Evolutionary conservation across 1,284 basidiomycete genomes (phyloP).

Genomic region (Leccinum fallax): DNA sequence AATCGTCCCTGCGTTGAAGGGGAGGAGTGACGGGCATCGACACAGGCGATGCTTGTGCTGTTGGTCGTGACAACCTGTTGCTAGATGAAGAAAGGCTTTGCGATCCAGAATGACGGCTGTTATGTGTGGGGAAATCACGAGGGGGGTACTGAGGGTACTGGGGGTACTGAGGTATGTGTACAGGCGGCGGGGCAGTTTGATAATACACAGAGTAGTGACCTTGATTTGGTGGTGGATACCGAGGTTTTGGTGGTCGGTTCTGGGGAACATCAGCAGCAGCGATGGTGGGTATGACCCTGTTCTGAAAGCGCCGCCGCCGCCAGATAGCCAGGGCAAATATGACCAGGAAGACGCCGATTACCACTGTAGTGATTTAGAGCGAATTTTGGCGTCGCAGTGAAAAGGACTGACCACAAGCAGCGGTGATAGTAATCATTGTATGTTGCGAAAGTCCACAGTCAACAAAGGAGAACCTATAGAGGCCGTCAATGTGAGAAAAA

Average conservation of each 20-base stretch:
- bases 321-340: neutral
- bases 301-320: constrained; percentile 8
- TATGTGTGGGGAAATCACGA: neutral
- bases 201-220: neutral
- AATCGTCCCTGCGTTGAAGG: neutral
- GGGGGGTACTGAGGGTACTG: constrained; percentile 9
- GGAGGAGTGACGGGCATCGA: constrained; percentile 3
- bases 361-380: constrained; percentile 13
- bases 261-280: neutral
- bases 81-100: neutral
- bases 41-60: neutral
- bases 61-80: neutral
- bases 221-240: neutral
- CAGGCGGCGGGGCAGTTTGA: neutral
- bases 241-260: constrained; percentile 6
- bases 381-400: neutral
- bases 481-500: neutral
- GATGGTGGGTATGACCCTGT: neutral
- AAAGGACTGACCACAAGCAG: constrained; percentile 15
- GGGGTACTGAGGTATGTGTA: neutral
- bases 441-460: constrained; percentile 4
- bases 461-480: neutral
- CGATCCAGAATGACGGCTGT: neutral
- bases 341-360: neutral
- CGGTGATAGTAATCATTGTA: neutral